Evolutionary conservation across 2,329 filamentous ascomycete species (phyloP).

Genomic region (Fusarium devonianum): DNA sequence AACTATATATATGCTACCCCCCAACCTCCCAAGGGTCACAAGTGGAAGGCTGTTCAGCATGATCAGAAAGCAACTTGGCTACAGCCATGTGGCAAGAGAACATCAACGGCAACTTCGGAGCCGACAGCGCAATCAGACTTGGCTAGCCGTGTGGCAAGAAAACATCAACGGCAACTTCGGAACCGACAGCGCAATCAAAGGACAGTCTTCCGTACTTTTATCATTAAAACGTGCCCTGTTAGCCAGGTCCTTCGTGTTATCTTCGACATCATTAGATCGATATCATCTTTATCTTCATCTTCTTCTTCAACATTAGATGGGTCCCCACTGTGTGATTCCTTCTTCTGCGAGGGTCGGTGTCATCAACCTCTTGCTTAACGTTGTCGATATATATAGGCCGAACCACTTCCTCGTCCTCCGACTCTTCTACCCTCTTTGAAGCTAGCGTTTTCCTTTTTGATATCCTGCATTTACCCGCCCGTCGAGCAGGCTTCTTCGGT

Average conservation of each 20-base stretch:
- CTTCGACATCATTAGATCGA: no score
- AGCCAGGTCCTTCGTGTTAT: no score
- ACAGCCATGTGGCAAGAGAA: conserved; percentile 99
- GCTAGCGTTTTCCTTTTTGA: conserved; percentile 59
- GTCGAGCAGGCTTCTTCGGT: conserved; percentile 38
- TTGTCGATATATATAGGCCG: conserved; percentile 61
- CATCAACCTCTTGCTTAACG: conserved; percentile 46
- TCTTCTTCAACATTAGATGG: no score
- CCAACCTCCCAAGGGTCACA: conserved; percentile 89
- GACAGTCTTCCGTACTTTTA: no score
- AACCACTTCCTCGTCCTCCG: conserved; percentile 52
- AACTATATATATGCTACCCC: no score
- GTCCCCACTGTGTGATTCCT: no score
- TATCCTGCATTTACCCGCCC: conserved; percentile 49
- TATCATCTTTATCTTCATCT: no score
- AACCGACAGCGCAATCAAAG: conserved; percentile 98
- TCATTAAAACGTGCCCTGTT: no score
- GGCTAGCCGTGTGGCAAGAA: conserved; percentile 99
- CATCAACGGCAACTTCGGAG: conserved; percentile 95
- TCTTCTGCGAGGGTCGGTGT: conserved; percentile 52
- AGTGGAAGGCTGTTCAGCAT: conserved; percentile 96
- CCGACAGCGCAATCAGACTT: conserved; percentile 98
- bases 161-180: conserved; percentile 98
- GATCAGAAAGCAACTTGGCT: conserved; percentile 98
- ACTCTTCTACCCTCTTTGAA: conserved; percentile 50